Conservation (phyloP, 1,284 basidiomycete species). For the Rhodotorula sp. region DNA sequence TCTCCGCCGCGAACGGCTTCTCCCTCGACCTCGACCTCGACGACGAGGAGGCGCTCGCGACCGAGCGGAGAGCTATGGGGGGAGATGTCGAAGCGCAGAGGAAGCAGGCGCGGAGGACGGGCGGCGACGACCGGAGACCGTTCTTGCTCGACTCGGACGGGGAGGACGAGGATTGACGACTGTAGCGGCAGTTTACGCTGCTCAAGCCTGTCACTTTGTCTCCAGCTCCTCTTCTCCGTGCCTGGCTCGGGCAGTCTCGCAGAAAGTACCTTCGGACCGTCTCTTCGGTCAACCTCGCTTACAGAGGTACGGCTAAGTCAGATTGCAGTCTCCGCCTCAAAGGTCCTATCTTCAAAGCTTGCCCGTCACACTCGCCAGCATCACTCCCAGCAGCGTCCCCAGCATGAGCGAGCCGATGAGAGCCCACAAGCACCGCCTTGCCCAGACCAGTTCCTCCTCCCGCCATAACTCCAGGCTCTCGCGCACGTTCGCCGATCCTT, state of each 20-base stretch:
- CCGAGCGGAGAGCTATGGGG: slow-evolving; percentile 37
- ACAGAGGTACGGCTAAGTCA: too few species aligned
- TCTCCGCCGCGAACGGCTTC: slow-evolving; percentile 55
- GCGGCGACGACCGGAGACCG: slow-evolving; percentile 5
- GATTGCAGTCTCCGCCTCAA: too few species aligned
- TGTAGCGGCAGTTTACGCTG: background rate
- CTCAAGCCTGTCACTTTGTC: too few species aligned
- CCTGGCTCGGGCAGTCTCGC: background rate
- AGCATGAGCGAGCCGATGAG: background rate
- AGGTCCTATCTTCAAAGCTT: background rate
- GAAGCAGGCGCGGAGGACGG: slow-evolving; percentile 19
- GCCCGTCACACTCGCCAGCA: background rate
- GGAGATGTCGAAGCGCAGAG: slow-evolving; percentile 40
- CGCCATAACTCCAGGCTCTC: slow-evolving; percentile 14
- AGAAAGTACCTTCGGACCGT: background rate
- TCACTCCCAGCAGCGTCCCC: background rate
- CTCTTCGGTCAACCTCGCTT: background rate
- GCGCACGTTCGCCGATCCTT: background rate
- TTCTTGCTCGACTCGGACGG: slow-evolving; percentile 31
- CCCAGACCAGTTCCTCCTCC: slow-evolving; percentile 29
- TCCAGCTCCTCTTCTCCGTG: too few species aligned
- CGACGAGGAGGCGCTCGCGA: slow-evolving; percentile 54
- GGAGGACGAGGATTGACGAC: slow-evolving; percentile 13
- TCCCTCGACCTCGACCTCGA: slow-evolving; percentile 63
- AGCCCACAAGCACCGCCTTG: slow-evolving; percentile 20